Conservation (phyloP, 1,284 basidiomycete species). For the Peniophora sp. region DNA sequence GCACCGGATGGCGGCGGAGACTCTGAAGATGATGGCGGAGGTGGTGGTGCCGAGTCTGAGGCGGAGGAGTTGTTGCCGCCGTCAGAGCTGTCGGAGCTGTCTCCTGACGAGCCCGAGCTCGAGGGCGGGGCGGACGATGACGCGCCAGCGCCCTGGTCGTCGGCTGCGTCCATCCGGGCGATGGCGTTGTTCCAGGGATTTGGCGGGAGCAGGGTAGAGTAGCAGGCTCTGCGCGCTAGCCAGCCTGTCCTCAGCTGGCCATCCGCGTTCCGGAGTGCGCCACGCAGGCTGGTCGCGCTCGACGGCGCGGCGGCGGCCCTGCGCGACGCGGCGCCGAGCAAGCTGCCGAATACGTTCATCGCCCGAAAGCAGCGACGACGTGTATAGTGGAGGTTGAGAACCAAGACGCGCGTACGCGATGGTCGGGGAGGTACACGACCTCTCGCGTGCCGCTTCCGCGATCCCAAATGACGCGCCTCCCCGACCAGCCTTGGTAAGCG, state of each 20-base stretch:
- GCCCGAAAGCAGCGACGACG: too few species aligned
- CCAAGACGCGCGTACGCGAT: too few species aligned
- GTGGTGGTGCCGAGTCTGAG: conserved; percentile 22
- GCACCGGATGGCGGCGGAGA: conserved; percentile 25
- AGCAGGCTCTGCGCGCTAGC: conserved; percentile 1
- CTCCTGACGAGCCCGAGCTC: conserved; percentile 17
- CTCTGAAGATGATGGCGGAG: conserved; percentile 21
- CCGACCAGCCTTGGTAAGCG: too few species aligned
- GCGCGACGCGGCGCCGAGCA: conserved; percentile 7
- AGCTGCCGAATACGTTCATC: conserved; percentile 1
- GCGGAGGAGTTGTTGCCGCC: conserved; percentile 7
- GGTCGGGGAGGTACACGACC: too few species aligned
- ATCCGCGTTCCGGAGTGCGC: neutral
- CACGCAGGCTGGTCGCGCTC: neutral
- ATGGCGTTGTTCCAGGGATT: neutral
- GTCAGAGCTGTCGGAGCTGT: conserved; percentile 20
- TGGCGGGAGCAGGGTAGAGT: conserved; percentile 7
- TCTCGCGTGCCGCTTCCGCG: too few species aligned
- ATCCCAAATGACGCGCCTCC: too few species aligned
- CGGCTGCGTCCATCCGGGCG: conserved; percentile 9
- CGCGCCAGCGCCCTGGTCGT: conserved; percentile 14
- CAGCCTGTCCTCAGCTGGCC: neutral
- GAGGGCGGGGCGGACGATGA: conserved; percentile 15
- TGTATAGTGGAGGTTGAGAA: too few species aligned
- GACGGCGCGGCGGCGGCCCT: neutral